Base-by-base conservation (phyloP, 2,329 filamentous ascomycete genomes). In the Tricladium varicosporioides region DNA sequence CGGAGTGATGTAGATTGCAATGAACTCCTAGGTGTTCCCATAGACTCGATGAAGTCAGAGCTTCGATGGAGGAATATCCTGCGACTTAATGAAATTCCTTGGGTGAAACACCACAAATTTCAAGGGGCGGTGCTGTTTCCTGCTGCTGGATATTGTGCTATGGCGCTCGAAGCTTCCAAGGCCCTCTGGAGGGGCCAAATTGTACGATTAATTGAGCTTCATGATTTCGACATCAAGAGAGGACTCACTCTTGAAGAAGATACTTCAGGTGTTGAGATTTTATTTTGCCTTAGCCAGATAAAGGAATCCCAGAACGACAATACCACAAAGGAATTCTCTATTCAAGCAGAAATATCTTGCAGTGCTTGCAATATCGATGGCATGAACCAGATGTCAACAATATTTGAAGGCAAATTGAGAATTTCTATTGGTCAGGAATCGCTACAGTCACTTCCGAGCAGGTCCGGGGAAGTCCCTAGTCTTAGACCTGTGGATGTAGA, bases 91-190 rank as follows among this genome's bases (percentile, higher is more conserved):
- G 70, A 79, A 27, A 56, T 73, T 0, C 72, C 75, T 0, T 82
- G 80, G 80, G 53, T 80, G 1, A 59, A 61, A 0, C 74, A 78
- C 46, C 77, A 83, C 59, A 64, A 65, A n/a, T 57, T 82, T 1
- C 66, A 72, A 1, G 65, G 66, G 0, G 49, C 61, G 33, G 55
- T 53, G 1, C 63, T 81, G 10, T 66, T 80, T 2, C 78, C 78
- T 0, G 78, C 74, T 1, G 78, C 78, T 1, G 78, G 73, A 0
- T 80, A 79, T 61, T 73, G 75, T 36, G 58, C 75, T 47, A 78
- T 80, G 74, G 75, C 76, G 1, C 56, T 78, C 3, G 78, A 80
- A 46, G 77, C 78, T 1, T 72, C 74, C n/a, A 57, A 40, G 15
- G 18, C 13, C 15, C n/a, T 62, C n/a, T 48, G 31, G 5, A n/a